Base-by-base conservation (phyloP, 208 protist species). In the Leishmania tarentolae region DNA sequence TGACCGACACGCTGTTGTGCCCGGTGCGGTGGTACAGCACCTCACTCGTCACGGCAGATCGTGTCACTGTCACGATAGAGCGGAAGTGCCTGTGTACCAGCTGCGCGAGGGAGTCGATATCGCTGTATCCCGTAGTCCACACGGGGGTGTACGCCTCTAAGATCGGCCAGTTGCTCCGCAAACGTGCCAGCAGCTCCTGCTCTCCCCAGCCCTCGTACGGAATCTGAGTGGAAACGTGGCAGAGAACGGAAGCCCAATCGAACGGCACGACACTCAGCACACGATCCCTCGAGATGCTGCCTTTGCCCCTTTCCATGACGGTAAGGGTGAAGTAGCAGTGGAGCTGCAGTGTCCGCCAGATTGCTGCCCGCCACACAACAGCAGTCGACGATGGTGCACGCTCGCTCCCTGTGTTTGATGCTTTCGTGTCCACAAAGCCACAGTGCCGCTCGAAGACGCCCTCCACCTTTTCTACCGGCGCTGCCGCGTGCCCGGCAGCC, bases 141-240 rank as follows among this genome's bases (percentile, higher is more conserved):
- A 56, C 11, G 19, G 46, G 63, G 28, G 59, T 9, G 24, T 74
- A 65, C n/a, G 31, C 21, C 53, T 68, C 72, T 35, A 93, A 76
- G 35, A 78, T 57, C 11, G 85, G 56, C 61, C 81, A 83, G 37
- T 73, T 57, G 17, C 75, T 31, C 15, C 59, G 66, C 56, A 97
- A 76, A 47, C 42, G 52, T 15, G 78, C 24, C 46, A 89, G 42
- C 21, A 96, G 75, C 40, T 85, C 83, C 8, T 31, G 47, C 84
- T 97, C 92, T 37, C 86, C 86, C 61, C 90, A 88, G 11, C 94
- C 94, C 72, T 97, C 94, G 52, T 79, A 81, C 2, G 94, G 94
- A 24, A 97, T 76, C 8, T 7, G 0, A 8, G 71, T 72, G 8
- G 91, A 88, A 17, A 93, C 73, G 31, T 28, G 68, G 53, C 47